Evolutionary conservation across 805 yeast species (phyloP).

Genomic region (Ogataea zsoltii): DNA sequence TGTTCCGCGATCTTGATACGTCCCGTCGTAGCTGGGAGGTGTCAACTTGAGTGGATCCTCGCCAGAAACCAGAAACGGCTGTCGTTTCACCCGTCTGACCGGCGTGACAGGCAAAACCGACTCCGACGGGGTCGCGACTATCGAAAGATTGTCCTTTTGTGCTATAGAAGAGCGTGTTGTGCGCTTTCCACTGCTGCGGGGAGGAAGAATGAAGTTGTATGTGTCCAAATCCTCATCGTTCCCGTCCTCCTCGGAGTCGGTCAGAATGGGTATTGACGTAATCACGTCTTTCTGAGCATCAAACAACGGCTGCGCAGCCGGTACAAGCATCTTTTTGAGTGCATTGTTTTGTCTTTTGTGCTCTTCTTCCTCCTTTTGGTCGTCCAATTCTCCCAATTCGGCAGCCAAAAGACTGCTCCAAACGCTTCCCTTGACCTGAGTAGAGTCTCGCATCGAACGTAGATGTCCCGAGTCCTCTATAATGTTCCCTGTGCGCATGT

Average conservation of each 20-base stretch:
- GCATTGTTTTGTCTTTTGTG: constrained; percentile 12
- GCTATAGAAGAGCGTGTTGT: constrained; percentile 24
- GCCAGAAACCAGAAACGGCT: constrained; percentile 6
- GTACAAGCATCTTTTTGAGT: not conserved
- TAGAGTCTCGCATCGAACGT: constrained; percentile 40
- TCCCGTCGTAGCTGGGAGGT: constrained; percentile 16
- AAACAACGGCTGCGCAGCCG: not conserved
- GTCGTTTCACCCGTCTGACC: constrained; percentile 11
- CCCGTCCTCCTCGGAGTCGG: constrained; percentile 22
- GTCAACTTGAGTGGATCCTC: constrained; percentile 21
- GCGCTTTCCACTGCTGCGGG: constrained; percentile 14
- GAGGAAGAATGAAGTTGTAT: constrained; percentile 4
- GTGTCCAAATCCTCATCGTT: constrained; percentile 9
- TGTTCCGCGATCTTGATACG: constrained; percentile 13
- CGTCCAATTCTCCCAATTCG: constrained; percentile 24
- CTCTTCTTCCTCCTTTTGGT: constrained; percentile 2
- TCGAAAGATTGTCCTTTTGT: constrained; percentile 20
- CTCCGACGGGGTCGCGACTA: constrained; percentile 2
- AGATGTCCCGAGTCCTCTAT: constrained; percentile 71
- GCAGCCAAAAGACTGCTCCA: constrained; percentile 41
- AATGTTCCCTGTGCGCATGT: constrained; percentile 62
- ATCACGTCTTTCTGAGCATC: constrained; percentile 5
- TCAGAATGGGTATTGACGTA: constrained; percentile 18
- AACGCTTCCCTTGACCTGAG: constrained; percentile 28
- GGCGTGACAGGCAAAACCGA: constrained; percentile 1